Evolutionary conservation across 2,329 filamentous ascomycete species (phyloP).

Genomic region (Drechslera avenae): DNA sequence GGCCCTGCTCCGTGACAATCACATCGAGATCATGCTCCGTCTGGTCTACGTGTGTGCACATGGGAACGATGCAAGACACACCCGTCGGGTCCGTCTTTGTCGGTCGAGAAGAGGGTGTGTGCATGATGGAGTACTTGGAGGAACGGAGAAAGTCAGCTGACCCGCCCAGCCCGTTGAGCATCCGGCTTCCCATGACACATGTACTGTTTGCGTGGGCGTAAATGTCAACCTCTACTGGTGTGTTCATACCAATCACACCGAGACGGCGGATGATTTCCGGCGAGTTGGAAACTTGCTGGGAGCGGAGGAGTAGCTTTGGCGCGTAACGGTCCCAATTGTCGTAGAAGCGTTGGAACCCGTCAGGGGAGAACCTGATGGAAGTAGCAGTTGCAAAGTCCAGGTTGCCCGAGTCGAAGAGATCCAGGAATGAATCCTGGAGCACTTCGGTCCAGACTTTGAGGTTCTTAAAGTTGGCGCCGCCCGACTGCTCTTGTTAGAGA

Average conservation of each 20-base stretch:
- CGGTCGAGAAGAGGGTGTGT: slow-evolving; percentile 81
- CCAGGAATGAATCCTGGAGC: slow-evolving; percentile 89
- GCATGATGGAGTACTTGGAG: slow-evolving; percentile 89
- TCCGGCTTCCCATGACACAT: slow-evolving; percentile 84
- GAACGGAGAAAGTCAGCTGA: slow-evolving; percentile 80
- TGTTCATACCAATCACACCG: slow-evolving; percentile 94
- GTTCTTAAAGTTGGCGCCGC: slow-evolving; percentile 78
- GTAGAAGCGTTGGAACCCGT: slow-evolving; percentile 91
- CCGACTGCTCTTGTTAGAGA: slow-evolving; percentile 50
- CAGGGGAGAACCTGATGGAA: slow-evolving; percentile 86
- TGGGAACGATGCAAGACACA: slow-evolving; percentile 87
- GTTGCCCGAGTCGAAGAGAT: slow-evolving; percentile 86
- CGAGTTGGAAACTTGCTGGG: slow-evolving; percentile 87
- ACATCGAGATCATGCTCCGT: slow-evolving; percentile 92
- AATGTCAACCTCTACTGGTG: slow-evolving; percentile 90
- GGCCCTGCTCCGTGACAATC: slow-evolving; percentile 77
- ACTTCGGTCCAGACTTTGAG: slow-evolving; percentile 94
- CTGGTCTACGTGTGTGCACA: slow-evolving; percentile 91
- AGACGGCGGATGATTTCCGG: slow-evolving; percentile 88
- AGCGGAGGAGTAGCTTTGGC: slow-evolving; percentile 80
- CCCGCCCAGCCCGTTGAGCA: slow-evolving; percentile 84
- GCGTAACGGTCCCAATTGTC: slow-evolving; percentile 80
- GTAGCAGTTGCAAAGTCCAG: slow-evolving; percentile 90
- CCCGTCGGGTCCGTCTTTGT: slow-evolving; percentile 82
- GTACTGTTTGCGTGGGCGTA: slow-evolving; percentile 93